Percentiles rank a stretch among this genome's conserved stretches.
Evolutionary conservation across 768 basidiomycete genomes (phyloP).

Genomic region (Suillus sp.): DNA sequence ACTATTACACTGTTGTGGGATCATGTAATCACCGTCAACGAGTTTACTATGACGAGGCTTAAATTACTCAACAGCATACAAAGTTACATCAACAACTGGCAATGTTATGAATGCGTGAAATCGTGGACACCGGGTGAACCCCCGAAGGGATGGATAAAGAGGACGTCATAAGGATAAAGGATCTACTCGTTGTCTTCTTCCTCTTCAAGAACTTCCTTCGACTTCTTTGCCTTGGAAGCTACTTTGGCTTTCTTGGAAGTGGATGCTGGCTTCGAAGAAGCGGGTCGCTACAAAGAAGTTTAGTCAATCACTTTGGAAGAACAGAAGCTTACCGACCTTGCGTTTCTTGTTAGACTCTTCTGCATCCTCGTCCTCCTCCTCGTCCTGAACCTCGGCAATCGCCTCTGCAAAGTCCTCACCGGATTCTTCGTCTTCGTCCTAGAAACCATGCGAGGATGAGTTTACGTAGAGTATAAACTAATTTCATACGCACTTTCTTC

Average conservation of each 20-base stretch:
- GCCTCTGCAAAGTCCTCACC: constrained; percentile 52
- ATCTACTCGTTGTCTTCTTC: constrained; percentile 38
- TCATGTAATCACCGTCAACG: too few species aligned
- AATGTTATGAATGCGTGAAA: constrained; percentile 5
- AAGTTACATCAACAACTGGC: constrained; percentile 2
- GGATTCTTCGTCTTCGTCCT: constrained; percentile 41
- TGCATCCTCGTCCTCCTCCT: constrained; percentile 50
- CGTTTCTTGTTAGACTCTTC: constrained; percentile 58
- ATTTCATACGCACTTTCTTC: constrained; percentile 10
- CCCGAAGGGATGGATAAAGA: not conserved
- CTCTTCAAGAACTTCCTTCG: constrained; percentile 50
- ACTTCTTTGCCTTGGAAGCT: constrained; percentile 39
- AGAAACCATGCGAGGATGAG: not conserved
- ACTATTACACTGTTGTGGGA: too few species aligned
- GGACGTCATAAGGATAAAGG: constrained; percentile 1
- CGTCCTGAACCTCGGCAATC: constrained; percentile 46
- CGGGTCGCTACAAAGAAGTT: constrained; percentile 38
- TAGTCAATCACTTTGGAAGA: constrained; percentile 12
- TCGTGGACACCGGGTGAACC: not conserved
- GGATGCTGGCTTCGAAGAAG: constrained; percentile 46
- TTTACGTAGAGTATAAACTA: not conserved
- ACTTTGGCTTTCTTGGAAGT: constrained; percentile 41
- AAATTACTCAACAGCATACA: constrained; percentile 9
- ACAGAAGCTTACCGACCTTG: constrained; percentile 48
- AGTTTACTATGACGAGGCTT: too few species aligned